Conservation (phyloP, 1,284 basidiomycete genomes). For the Phlebopus sp. region DNA sequence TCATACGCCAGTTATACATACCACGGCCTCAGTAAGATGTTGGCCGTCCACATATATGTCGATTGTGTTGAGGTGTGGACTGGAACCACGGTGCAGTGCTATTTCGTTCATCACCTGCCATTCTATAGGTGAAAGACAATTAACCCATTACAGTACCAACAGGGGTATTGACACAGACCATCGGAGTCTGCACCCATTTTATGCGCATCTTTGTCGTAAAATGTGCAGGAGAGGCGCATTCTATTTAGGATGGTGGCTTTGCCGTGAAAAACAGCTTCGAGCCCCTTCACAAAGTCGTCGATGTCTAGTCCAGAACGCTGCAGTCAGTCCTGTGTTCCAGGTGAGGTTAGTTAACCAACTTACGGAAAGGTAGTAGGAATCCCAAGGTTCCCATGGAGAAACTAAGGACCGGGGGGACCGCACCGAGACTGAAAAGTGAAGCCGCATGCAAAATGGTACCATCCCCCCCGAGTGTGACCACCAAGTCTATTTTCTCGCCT, state of each 20-base stretch:
- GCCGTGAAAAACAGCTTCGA: constrained; percentile 75
- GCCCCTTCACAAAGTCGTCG: constrained; percentile 74
- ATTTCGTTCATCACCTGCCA: constrained; percentile 99
- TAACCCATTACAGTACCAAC: constrained; percentile 3
- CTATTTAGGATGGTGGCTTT: constrained; percentile 80
- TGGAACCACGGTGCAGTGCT: constrained; percentile 86
- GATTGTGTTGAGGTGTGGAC: constrained; percentile 91
- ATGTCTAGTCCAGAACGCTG: constrained; percentile 52
- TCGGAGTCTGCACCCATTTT: constrained; percentile 55
- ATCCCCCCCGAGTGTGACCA: constrained; percentile 92
- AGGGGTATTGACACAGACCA: constrained; percentile 39
- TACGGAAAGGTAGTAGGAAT: constrained; percentile 92
- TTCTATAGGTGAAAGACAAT: constrained; percentile 41
- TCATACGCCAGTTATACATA: constrained; percentile 43
- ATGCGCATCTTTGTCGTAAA: constrained; percentile 60
- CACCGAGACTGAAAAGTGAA: constrained; percentile 83
- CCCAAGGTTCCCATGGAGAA: constrained; percentile 97
- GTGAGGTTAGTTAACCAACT: constrained; percentile 36
- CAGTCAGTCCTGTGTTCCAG: background rate
- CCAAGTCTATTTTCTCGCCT: constrained; percentile 72
- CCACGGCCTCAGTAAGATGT: constrained; percentile 93
- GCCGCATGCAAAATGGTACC: constrained; percentile 96
- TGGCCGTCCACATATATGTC: constrained; percentile 96
- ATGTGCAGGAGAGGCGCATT: constrained; percentile 83
- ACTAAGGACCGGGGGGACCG: constrained; percentile 92